Evolutionary conservation across 768 basidiomycete species (phyloP), one percentile per base, ranked within the genome.

Genomic region (Chalciporus sphaerocephalus): DNA sequence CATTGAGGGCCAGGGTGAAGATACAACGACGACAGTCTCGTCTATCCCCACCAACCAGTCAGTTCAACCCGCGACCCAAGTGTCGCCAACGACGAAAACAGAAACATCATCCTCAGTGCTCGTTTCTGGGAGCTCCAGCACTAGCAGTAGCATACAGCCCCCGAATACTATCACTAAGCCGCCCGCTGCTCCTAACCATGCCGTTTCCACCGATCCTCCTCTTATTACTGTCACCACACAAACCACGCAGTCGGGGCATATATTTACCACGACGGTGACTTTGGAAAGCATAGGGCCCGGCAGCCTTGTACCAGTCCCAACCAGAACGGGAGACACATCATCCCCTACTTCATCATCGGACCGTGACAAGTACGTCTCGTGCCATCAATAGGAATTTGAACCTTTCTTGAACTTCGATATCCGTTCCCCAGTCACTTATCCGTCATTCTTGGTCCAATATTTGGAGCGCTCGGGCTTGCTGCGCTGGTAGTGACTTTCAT

Each of bases 351-450:
- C 33, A 12, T 46, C 50, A 16, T 27, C 28, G 22, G 18, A n/a
- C 21, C 33, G 47, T 20, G 15, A 34, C 13, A 49, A 25, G 58
- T 60, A n/a, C 32, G 54, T 46, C 2, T 10, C n/a, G 15, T 38
- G n/a, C 17, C 20, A 6, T 38, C 22, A n/a, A 12, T 15, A 18
- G 6, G 3, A 12, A 5, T 18, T 23, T 20, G 17, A 20, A 24
- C 38, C 25, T 7, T 23, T 44, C 23, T 46, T 7, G 38, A 55
- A 40, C 16, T 40, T 24, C 13, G 39, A 36, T 17, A n/a, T n/a
- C n/a, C n/a, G n/a, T n/a, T n/a, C 28, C 13, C 27, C 16, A 60
- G 58, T 15, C 15, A n/a, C 20, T 37, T 53, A 25, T 25, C 45
- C 2, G n/a, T 37, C 13, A 53, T 61, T 43, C 43, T 58, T 13